Percentiles rank a stretch among this genome's conserved stretches.
Evolutionary conservation across 805 yeast genomes (phyloP).

Genomic region (Clavispora asparagi): DNA sequence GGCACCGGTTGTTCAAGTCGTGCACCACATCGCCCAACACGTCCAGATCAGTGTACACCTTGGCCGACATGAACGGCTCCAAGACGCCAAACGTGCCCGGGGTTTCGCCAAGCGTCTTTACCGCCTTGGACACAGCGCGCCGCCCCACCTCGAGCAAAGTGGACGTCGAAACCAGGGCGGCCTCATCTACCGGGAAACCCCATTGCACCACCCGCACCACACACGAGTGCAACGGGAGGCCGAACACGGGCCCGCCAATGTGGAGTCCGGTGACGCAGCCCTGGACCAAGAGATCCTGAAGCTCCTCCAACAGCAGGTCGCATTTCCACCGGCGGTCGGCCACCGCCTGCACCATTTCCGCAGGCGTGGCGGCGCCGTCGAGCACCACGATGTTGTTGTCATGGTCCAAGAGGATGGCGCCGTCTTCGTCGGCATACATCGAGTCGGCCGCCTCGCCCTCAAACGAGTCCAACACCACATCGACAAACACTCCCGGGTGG

Average conservation of each 20-base stretch:
- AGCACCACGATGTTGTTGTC: slow-evolving; percentile 47
- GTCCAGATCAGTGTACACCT: slow-evolving; percentile 60
- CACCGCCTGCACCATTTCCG: slow-evolving; percentile 16
- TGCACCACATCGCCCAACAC: slow-evolving; percentile 80
- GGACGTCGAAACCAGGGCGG: slow-evolving; percentile 26
- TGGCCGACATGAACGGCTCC: slow-evolving; percentile 85
- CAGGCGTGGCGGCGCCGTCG: slow-evolving; percentile 25
- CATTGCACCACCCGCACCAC: slow-evolving; percentile 50
- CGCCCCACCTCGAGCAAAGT: slow-evolving; percentile 41
- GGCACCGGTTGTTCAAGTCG: slow-evolving; percentile 74
- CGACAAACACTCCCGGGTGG: slow-evolving; percentile 18
- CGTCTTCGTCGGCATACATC: slow-evolving; percentile 33
- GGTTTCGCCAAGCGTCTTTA: slow-evolving; percentile 16
- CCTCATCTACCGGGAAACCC: slow-evolving; percentile 50
- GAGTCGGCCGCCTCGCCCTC: slow-evolving; percentile 33
- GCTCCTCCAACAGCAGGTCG: slow-evolving; percentile 39
- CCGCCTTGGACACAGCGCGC: slow-evolving; percentile 25
- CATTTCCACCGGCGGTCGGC: slow-evolving; percentile 47
- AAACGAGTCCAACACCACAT: slow-evolving; percentile 28
- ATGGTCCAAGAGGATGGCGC: slow-evolving; percentile 32
- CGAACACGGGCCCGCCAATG: slow-evolving; percentile 60
- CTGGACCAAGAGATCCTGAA: slow-evolving; percentile 50
- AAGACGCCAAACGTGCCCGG: slow-evolving; percentile 45
- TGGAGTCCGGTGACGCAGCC: slow-evolving; percentile 61
- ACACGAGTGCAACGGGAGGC: slow-evolving; percentile 55